Base-by-base conservation (phyloP, 1,284 basidiomycete species). In the Malassezia arunalokei region DNA sequence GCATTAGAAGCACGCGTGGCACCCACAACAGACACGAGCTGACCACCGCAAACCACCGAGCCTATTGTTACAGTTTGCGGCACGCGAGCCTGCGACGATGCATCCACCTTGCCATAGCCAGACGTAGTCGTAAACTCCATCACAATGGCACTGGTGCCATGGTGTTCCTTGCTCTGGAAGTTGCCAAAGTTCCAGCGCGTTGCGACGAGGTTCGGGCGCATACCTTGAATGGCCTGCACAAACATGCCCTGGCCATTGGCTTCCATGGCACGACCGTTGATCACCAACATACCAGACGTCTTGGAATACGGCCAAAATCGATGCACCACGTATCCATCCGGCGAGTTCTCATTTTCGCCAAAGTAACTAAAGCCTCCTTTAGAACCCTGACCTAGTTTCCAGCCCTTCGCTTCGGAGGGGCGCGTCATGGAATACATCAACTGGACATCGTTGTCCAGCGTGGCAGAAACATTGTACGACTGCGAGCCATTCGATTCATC, bases 171-270 rank as follows among this genome's bases (percentile, higher is more conserved):
- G 29, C 74, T 75, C 30, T 79, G 78, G 79, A 99, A 99, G 76
- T 87, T 81, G 47, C 79, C 84, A 77, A 98, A 99, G 78, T 96
- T 96, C 94, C 94, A 99, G 20, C 83, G 78, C 14, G 87, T 78
- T 4, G 94, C 94, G 58, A 95, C 82, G 51, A 90, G 80, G 75
- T 99, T 89, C 49, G 91, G 89, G 8, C 90, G 82, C 89, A 99
- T 95, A 66, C 91, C 92, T 75, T 98, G 94, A 73, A 98, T 92
- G 28, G 94, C 92, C 74, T 94, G 87, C 20, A 94, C 80, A 71
- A 95, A 85, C 83, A 90, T 87, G 35, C 87, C 91, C n/a, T 82
- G 78, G 39, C 87, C 90, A 33, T 81, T 78, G 39, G 83, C 78
- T 37, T 81, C 73, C 54, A 81, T 76, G 14, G 84, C 66, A 48